phyloP scores from a whole-genome alignment of 2,329 filamentous ascomycete genomes.

The Phialophora tarda region DNA sequence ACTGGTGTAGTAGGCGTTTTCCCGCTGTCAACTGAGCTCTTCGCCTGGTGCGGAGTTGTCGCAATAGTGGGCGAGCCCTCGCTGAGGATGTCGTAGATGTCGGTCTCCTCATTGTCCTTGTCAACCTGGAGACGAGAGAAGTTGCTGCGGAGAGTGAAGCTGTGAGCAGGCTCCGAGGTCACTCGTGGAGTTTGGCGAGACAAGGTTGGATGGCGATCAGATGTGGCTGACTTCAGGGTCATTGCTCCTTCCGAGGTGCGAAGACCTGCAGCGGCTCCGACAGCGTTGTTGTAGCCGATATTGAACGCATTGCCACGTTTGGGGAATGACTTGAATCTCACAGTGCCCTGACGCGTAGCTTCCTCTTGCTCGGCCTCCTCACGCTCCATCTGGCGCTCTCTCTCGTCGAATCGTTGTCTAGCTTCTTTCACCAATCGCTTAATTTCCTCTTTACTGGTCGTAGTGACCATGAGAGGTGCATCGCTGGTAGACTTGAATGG shows the following conservation, averaged over 20 bases:
- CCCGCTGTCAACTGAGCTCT: constrained; percentile 22
- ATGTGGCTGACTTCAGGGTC: constrained; percentile 4
- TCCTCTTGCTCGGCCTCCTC: constrained; percentile 18
- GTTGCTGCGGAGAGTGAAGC: constrained; percentile 19
- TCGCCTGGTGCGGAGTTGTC: constrained; percentile 6
- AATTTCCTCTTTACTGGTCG: constrained; percentile 31
- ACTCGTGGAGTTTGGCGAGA: constrained; percentile 5
- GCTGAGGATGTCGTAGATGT: constrained; percentile 12
- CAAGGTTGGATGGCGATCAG: constrained; percentile 2
- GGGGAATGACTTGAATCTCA: constrained; percentile 1
- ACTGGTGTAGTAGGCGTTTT: constrained; percentile 22
- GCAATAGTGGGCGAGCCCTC: constrained; percentile 26
- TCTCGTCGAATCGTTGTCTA: constrained; percentile 22
- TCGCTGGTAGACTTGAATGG: constrained; percentile 29
- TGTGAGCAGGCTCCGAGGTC: constrained; percentile 17
- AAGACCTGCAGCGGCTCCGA: constrained; percentile 6
- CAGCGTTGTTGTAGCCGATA: constrained; percentile 14
- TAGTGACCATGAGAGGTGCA: constrained; percentile 35
- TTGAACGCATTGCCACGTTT: constrained; percentile 18
- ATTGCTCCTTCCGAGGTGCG: constrained; percentile 14
- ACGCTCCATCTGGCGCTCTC: constrained; percentile 21
- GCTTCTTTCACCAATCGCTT: constrained; percentile 23
- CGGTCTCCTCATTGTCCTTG: constrained; percentile 19
- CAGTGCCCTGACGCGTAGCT: constrained; percentile 10
- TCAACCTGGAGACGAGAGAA: constrained; percentile 22